Percentiles rank a stretch among this genome's conserved stretches.
These are phyloP conservation scores for Pecoramyces ruminantium DNA, from an alignment of 192 early-diverging fungal genomes.

Conservation along the genomic window DNA sequence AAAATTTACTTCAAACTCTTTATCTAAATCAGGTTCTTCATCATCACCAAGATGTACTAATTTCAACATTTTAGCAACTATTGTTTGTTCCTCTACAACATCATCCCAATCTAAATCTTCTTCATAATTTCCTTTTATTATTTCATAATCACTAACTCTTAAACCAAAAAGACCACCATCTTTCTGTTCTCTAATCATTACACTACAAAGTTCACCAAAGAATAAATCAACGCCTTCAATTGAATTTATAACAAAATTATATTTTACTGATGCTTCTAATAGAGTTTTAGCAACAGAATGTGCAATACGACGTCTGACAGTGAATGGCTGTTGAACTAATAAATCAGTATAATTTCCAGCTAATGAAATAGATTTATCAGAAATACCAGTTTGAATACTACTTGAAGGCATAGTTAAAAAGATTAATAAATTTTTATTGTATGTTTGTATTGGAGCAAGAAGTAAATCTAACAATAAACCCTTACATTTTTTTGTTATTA, in stretches of 20 bases:
- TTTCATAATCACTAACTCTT: slow-evolving; percentile 5
- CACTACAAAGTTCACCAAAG: slow-evolving; percentile 57
- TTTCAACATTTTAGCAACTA: slow-evolving; percentile 37
- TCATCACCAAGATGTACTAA: slow-evolving; percentile 24
- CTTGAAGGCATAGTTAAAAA: slow-evolving; percentile 35
- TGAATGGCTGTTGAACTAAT: slow-evolving; percentile 64
- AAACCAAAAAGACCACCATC: slow-evolving; percentile 44
- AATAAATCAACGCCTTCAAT: slow-evolving; percentile 62
- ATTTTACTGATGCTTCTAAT: not conserved
- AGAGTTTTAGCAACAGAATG: slow-evolving; percentile 49
- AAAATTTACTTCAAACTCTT: slow-evolving; percentile 50
- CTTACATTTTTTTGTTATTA: slow-evolving; percentile 48
- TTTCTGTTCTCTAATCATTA: slow-evolving; percentile 66
- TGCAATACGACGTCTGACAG: slow-evolving; percentile 66
- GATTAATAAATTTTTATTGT: slow-evolving; percentile 23
- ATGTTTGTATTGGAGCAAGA: slow-evolving; percentile 63
- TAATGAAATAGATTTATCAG: slow-evolving; percentile 45
- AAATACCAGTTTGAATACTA: slow-evolving; percentile 10
- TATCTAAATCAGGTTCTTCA: slow-evolving; percentile 40
- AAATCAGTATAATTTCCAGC: slow-evolving; percentile 65
- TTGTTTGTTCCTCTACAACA: slow-evolving; percentile 77
- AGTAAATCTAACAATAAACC: slow-evolving; percentile 68
- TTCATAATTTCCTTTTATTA: slow-evolving; percentile 12
- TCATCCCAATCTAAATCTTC: slow-evolving; percentile 66
- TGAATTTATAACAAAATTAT: slow-evolving; percentile 29